Base-by-base conservation (phyloP, 352 stramenopile genomes). In the Globisporangium abappressorium region DNA sequence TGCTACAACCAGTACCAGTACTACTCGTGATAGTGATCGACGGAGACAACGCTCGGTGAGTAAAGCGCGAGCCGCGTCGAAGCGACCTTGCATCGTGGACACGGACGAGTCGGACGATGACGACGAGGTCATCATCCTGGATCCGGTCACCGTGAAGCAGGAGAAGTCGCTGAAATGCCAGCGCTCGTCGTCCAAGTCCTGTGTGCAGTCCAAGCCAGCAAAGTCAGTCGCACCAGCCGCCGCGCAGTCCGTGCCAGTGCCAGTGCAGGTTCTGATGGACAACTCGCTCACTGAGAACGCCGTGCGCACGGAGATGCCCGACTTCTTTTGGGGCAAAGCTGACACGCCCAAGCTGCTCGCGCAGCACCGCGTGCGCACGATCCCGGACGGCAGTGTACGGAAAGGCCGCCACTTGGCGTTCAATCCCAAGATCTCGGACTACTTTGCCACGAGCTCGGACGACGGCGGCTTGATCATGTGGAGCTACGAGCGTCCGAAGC, bases 381-480 rank as follows among this genome's bases (percentile, higher is more conserved):
- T 94, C 55, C 77, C 82, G 0, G 88, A 96, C 64, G 80, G 77
- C 12, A 89, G 84, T 57, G 61, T 59, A 47, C 84, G 86, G 26
- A 96, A 96, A 58, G 74, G 84, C 1, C 81, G 88, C 11, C 82
- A 92, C 64, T 68, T 94, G 56, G 77, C 79, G 34, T 92, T 96
- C 61, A 93, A 96, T 57, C 82, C 88, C 47, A 83, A 81, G 20
- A 77, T 89, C 67, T 77, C 79, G 9, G 79, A 93, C 68, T 79
- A 87, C 59, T 92, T 96, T 51, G 85, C 85, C 5, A 92, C 85
- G 15, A 86, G 79, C 41, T 85, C 86, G 11, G 88, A 96, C 72
- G 86, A 94, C 55, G 88, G 88, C 49, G 87, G 82, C 0, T 62
- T 96, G 20, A 90, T 90, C 11, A 58, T 96, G 53, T 96, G 88